These are phyloP conservation scores for Middelhovenomyces tepae DNA, from an alignment of 805 yeast species.

Conservation along the genomic window DNA sequence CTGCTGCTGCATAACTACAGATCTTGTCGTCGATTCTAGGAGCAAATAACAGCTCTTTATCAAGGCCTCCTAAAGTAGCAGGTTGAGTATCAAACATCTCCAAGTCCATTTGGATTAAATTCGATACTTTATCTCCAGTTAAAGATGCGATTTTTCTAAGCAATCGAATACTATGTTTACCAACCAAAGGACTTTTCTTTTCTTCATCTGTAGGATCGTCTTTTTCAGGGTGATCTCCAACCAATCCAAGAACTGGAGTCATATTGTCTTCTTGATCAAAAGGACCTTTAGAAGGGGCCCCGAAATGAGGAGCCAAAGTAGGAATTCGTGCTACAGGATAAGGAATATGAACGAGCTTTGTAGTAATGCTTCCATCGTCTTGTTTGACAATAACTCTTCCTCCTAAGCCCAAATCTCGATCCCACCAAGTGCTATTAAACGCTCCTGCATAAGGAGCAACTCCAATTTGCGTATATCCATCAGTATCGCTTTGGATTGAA, in stretches of 20 bases:
- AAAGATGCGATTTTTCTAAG: constrained; percentile 57
- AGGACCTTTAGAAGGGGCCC: constrained; percentile 53
- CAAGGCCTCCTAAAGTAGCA: constrained; percentile 67
- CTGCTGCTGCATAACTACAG: constrained; percentile 65
- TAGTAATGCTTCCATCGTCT: constrained; percentile 20
- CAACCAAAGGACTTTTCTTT: constrained; percentile 50
- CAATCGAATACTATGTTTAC: constrained; percentile 55
- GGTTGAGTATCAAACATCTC: constrained; percentile 74
- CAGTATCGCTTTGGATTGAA: constrained; percentile 48
- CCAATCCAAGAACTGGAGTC: constrained; percentile 63
- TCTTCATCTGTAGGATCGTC: constrained; percentile 50
- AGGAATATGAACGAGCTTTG: constrained; percentile 24
- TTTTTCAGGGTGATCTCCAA: constrained; percentile 27
- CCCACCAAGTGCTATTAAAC: constrained; percentile 56
- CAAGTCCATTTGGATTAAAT: constrained; percentile 59
- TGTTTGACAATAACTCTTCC: constrained; percentile 56
- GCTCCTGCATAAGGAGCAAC: constrained; percentile 78
- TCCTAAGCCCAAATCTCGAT: constrained; percentile 73
- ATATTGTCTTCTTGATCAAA: constrained; percentile 67
- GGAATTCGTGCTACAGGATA: constrained; percentile 61
- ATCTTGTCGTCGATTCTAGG: constrained; percentile 80
- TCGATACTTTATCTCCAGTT: constrained; percentile 47
- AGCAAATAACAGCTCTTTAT: constrained; percentile 62
- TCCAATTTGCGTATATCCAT: constrained; percentile 66
- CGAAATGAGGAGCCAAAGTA: constrained; percentile 76